A percentile compares a stretch with the other conserved stretches of the same genome.
These are phyloP conservation scores for Cokeromyces recurvatus DNA, from an alignment of 371 early-diverging fungal genomes.

Conservation along the genomic window DNA sequence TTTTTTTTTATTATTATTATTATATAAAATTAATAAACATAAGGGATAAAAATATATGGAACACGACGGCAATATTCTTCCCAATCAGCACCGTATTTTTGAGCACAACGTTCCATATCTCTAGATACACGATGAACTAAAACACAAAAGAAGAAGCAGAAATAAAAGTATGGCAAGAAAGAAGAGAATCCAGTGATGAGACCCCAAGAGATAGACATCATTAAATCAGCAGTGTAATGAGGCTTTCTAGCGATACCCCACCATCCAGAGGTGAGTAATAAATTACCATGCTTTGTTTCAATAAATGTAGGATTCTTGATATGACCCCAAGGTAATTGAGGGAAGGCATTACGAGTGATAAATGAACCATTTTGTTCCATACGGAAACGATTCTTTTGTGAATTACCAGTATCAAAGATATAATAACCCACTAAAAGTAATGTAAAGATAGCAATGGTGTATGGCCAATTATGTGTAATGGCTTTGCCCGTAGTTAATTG, in stretches of 20 bases:
- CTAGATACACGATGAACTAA: constrained; percentile 78
- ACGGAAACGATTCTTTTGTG: constrained; percentile 87
- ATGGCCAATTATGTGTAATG: constrained; percentile 36
- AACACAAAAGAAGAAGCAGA: constrained; percentile 74
- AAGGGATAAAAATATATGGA: constrained; percentile 77
- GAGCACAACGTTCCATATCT: constrained; percentile 78
- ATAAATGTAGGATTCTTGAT: constrained; percentile 73
- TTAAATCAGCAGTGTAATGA: constrained; percentile 83
- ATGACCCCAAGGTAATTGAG: constrained; percentile 61
- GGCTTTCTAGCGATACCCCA: constrained; percentile 84
- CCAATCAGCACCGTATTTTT: constrained; percentile 89
- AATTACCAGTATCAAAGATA: constrained; percentile 68
- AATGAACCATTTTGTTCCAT: constrained; percentile 65
- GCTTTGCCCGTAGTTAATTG: constrained; percentile 33
- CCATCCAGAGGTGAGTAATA: constrained; percentile 80
- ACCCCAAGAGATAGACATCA: constrained; percentile 82
- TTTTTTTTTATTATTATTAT: too few relatives aligned
- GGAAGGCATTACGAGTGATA: constrained; percentile 55
- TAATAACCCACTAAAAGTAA: constrained; percentile 44
- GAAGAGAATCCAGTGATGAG: constrained; percentile 72
- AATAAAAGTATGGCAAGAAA: constrained; percentile 86
- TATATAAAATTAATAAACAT: constrained; percentile 56
- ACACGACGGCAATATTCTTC: constrained; percentile 74
- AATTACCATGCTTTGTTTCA: constrained; percentile 70
- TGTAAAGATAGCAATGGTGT: constrained; percentile 35